Conservation (phyloP, 1,139 yeast genomes). For the Yamadazyma aaseri region DNA sequence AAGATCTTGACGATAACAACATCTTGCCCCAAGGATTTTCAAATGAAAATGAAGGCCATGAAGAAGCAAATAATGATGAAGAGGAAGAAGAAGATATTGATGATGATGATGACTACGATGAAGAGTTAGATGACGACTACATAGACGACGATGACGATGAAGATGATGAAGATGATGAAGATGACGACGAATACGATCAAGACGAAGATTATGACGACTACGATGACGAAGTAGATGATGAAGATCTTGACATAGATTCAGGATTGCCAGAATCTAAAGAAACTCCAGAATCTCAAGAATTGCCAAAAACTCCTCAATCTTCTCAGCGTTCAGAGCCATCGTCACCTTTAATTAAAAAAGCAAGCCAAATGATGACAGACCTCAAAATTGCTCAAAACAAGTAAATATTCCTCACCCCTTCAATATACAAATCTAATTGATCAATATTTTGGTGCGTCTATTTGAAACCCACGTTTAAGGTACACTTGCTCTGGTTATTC, state of each 20-base stretch:
- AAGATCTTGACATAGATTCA: constrained; percentile 17
- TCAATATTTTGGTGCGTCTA: too few relatives aligned
- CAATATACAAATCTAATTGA: too few relatives aligned
- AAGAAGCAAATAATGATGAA: constrained; percentile 18
- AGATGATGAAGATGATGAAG: constrained; percentile 24
- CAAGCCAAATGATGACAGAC: constrained; percentile 7
- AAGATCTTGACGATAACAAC: constrained; percentile 14
- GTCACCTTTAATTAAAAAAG: constrained; percentile 3
- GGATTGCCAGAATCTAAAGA: constrained; percentile 7
- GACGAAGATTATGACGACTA: constrained; percentile 18
- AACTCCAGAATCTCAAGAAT: neutral
- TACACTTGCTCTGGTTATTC: too few relatives aligned
- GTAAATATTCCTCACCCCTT: too few relatives aligned
- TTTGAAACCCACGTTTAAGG: too few relatives aligned
- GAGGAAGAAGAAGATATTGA: constrained; percentile 30
- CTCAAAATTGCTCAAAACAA: neutral
- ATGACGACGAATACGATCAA: constrained; percentile 22
- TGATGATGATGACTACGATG: constrained; percentile 29
- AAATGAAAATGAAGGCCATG: constrained; percentile 13
- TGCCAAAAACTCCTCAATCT: neutral
- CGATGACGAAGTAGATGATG: constrained; percentile 21
- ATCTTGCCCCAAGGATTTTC: too few relatives aligned
- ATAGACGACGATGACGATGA: constrained; percentile 25
- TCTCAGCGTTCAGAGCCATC: neutral
- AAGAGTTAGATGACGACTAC: constrained; percentile 29